phyloP scores from a whole-genome alignment of 345 rosid species.

The Triadica sebifera region DNA sequence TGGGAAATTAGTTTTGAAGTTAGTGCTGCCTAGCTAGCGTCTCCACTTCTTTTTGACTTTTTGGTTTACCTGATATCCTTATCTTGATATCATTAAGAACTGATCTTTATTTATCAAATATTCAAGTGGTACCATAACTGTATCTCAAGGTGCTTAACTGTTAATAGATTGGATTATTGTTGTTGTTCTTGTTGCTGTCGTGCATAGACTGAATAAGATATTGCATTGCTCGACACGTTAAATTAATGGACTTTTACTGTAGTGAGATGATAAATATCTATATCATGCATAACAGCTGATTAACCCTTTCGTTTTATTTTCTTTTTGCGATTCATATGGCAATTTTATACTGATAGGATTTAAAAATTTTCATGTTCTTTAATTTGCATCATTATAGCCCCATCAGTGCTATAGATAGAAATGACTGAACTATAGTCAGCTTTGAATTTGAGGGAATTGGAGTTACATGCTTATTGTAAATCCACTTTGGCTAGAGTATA shows the following conservation, averaged over 20 bases:
- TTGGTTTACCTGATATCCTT: no score
- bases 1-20: no score
- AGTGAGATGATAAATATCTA: background rate
- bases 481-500: background rate
- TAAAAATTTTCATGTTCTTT: background rate
- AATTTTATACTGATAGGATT: slow-evolving; percentile 13
- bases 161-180: background rate
- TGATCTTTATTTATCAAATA: no score
- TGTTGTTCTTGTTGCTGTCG: background rate
- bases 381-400: background rate
- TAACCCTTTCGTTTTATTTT: background rate
- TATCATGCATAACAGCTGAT: background rate
- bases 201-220: background rate
- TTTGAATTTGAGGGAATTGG: background rate
- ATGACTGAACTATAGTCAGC: background rate
- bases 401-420: slow-evolving; percentile 11
- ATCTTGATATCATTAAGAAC: no score
- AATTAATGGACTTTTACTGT: background rate
- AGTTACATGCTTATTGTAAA: background rate
- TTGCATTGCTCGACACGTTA: background rate
- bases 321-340: background rate
- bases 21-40: no score
- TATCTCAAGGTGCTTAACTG: background rate
- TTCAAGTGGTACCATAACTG: slow-evolving; percentile 3
- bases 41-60: no score